Percentiles rank a stretch among this genome's conserved stretches.
Conservation (phyloP, 2,329 filamentous ascomycete species). For the Pseudogymnoascus sp. region DNA sequence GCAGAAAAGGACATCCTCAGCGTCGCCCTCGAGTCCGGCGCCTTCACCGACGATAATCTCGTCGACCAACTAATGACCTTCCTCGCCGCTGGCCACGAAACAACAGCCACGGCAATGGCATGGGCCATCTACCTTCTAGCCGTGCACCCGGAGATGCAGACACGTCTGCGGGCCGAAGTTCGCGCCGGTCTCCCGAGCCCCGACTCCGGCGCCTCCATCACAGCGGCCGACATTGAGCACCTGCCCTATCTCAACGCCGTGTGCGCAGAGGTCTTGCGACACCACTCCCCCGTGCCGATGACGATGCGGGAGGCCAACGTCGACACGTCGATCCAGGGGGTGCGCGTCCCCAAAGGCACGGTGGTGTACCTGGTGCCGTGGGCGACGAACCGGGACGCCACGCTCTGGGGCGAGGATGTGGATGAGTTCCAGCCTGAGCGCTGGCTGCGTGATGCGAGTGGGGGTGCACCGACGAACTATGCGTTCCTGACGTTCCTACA, state of each 20-base stretch:
- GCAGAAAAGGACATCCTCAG: constrained; percentile 68
- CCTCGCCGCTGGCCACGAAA: constrained; percentile 75
- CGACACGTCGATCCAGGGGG: constrained; percentile 58
- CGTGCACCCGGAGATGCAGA: constrained; percentile 57
- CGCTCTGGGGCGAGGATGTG: constrained; percentile 72
- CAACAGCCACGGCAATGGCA: constrained; percentile 67
- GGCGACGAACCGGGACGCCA: constrained; percentile 61
- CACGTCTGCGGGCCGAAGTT: constrained; percentile 61
- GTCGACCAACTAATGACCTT: constrained; percentile 89
- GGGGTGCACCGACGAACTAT: constrained; percentile 70
- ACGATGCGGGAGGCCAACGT: constrained; percentile 56
- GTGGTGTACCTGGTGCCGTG: constrained; percentile 54
- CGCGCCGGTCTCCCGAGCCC: constrained; percentile 50
- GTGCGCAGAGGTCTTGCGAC: constrained; percentile 68
- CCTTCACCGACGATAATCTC: constrained; percentile 71
- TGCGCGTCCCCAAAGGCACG: constrained; percentile 63
- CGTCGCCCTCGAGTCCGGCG: constrained; percentile 68
- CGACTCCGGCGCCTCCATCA: constrained; percentile 36
- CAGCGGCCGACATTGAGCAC: constrained; percentile 55
- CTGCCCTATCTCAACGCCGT: constrained; percentile 77
- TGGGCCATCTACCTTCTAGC: constrained; percentile 69
- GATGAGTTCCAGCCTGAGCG: constrained; percentile 70
- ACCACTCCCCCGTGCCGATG: constrained; percentile 57
- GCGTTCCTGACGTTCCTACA: constrained; percentile 77
- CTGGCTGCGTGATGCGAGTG: constrained; percentile 59